Evolutionary conservation across 2,329 filamentous ascomycete species (phyloP), one percentile per base, ranked within the genome.

Genomic region (Aspergillus alliaceus): DNA sequence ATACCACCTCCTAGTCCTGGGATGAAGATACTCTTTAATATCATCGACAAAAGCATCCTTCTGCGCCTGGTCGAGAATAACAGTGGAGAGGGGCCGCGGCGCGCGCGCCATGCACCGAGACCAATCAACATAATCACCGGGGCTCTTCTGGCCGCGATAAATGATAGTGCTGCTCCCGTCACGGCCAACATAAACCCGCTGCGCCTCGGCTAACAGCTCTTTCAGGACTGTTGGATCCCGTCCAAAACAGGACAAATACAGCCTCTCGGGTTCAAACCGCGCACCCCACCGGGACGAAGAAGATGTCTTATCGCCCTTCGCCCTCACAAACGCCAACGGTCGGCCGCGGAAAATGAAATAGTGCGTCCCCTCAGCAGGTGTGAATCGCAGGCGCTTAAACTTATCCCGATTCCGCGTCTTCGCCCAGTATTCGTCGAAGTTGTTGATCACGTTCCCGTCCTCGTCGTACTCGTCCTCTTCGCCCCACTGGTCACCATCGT

Each of bases 1-100:
- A 48, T 96, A 96, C 90, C 91, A 96, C n/a, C 86, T 61, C 2
- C 78, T 75, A 15, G 77, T 81, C 3, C 73, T 68, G 0, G 82
- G 82, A 48, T 83, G 78, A 0, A 85, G 68, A 55, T 83, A 85
- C 48, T 84, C 81, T 56, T 84, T 83, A 64, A 85, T 80, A 59
- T 86, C 83, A 8, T 72, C 69, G 12, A 85, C 69, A 46, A 85
- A 79, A 2, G 66, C 74, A 0, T 73, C 66, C 66, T 85, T 85
- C 61, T 83, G 78, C 5, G 67, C 63, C 2, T 72, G 66, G 42
- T 83, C 82, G 4, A 86, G 70, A 1, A 84, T 80, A 1, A 85
- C 83, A 0, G 83, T 85, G 7, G 79, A 78, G 60, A 85, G 75
- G 0, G 82, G 80, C 3, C 83, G 69, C 0, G 79, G 81, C 1